Percentiles rank a stretch among this genome's conserved stretches.
Evolutionary conservation across 108 stramenopile genomes (phyloP).

Genomic region (Cylindrotheca fusiformis): DNA sequence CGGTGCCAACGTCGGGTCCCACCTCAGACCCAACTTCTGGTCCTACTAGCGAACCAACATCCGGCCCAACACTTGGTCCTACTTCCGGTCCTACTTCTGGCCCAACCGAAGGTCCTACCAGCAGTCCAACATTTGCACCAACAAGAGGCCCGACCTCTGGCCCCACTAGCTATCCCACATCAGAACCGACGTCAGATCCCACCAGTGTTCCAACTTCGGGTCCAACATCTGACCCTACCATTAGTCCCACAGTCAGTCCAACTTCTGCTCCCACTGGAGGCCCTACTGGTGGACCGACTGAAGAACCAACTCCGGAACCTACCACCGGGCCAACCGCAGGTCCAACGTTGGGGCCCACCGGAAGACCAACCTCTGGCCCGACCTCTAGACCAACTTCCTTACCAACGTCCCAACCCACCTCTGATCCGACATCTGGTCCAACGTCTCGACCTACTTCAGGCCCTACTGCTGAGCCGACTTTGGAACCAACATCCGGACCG

Average conservation of each 20-base stretch:
- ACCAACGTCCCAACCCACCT: constrained; percentile 1
- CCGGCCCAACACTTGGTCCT: constrained; percentile 4
- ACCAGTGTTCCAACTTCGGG: constrained; percentile 2
- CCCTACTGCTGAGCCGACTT: too few relatives aligned
- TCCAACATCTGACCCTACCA: constrained; percentile 1
- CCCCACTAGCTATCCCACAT: constrained; percentile 5
- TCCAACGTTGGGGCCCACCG: constrained; percentile 17
- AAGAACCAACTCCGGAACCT: constrained; percentile 5
- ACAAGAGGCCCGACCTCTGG: constrained; percentile 9
- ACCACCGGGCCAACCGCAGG: constrained; percentile 1
- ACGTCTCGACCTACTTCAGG: neutral
- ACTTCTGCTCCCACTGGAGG: constrained; percentile 18
- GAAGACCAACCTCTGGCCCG: neutral
- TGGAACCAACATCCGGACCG: neutral
- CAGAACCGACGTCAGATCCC: constrained; percentile 5
- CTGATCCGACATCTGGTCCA: too few relatives aligned
- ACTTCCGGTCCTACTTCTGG: constrained; percentile 7
- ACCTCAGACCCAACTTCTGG: constrained; percentile 1
- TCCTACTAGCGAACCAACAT: constrained; percentile 2
- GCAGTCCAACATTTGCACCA: constrained; percentile 2
- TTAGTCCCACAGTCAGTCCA: constrained; percentile 1
- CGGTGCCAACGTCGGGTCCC: neutral
- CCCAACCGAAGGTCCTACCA: constrained; percentile 4
- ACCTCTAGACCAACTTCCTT: neutral
- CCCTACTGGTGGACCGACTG: constrained; percentile 15